Percentiles rank a stretch among this genome's conserved stretches.
These are phyloP conservation scores for Fusarium sp. DNA, from an alignment of 2,329 filamentous ascomycete species.

Conservation along the genomic window DNA sequence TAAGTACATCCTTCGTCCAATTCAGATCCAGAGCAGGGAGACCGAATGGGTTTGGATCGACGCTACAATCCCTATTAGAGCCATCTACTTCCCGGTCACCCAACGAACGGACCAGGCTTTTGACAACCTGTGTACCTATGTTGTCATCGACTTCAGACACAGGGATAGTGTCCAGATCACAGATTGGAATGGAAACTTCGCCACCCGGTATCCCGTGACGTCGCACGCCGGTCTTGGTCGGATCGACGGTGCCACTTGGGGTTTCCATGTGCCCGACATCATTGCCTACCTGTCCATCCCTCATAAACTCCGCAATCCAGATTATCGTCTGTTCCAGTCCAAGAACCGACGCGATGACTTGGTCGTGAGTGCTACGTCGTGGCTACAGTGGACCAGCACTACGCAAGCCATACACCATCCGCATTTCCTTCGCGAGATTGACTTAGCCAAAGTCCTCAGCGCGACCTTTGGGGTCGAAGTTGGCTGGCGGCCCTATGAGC, in stretches of 20 bases:
- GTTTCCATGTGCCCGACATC: not conserved
- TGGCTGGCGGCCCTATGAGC: slow-evolving; percentile 13
- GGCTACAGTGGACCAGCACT: not conserved
- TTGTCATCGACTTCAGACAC: slow-evolving; percentile 17
- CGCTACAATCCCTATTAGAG: slow-evolving; percentile 1
- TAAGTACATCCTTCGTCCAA: slow-evolving; percentile 17
- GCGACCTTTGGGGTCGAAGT: slow-evolving; percentile 13
- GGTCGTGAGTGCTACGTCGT: not conserved
- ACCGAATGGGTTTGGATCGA: slow-evolving; percentile 22
- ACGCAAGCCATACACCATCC: rapidly evolving
- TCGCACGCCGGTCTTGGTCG: not conserved
- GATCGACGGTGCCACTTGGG: not conserved
- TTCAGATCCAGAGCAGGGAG: rapidly evolving
- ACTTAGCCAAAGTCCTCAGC: slow-evolving; percentile 3
- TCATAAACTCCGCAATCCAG: slow-evolving; percentile 7
- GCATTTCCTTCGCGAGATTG: slow-evolving; percentile 10
- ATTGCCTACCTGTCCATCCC: slow-evolving; percentile 17
- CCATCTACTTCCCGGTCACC: slow-evolving; percentile 1
- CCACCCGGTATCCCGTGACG: rapidly evolving
- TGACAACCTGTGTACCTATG: not conserved
- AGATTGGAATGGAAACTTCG: rapidly evolving
- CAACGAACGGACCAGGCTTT: not conserved
- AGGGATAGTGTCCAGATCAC: rapidly evolving
- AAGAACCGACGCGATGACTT: not conserved
- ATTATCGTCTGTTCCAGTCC: not conserved